Evolutionary conservation across 257 asterid genomes (phyloP).

Genomic region (Thymus mandschuricus): DNA sequence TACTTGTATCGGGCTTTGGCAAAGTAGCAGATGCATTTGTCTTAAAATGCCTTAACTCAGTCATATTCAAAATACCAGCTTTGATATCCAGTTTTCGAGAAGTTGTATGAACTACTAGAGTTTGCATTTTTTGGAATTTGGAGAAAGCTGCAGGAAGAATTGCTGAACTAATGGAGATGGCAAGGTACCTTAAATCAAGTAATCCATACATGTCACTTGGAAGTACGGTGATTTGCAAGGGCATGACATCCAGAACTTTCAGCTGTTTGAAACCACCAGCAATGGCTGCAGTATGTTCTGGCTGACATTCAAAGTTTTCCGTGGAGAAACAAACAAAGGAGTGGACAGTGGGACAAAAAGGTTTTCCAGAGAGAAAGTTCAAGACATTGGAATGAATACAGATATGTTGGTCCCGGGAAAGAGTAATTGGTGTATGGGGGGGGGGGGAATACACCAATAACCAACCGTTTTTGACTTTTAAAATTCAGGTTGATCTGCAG

Average conservation of each 20-base stretch:
- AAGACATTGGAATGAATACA: neutral
- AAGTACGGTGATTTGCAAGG: neutral
- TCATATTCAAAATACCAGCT: constrained; percentile 38
- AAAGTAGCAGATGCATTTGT: neutral
- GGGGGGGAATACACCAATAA: no score
- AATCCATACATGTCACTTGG: neutral
- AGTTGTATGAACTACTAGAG: constrained; percentile 32
- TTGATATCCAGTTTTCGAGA: constrained; percentile 25
- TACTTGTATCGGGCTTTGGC: neutral
- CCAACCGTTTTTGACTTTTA: no score
- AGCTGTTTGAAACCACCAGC: neutral
- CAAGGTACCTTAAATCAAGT: neutral
- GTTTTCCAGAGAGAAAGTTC: neutral
- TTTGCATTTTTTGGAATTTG: constrained; percentile 36
- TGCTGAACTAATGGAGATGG: neutral
- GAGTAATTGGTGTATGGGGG: no score
- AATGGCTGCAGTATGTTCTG: neutral
- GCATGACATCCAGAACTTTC: neutral
- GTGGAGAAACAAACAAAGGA: constrained; percentile 38
- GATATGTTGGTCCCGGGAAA: no score
- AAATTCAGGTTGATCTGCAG: no score
- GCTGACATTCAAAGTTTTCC: neutral
- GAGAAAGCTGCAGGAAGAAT: constrained; percentile 30
- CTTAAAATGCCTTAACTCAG: constrained; percentile 20
- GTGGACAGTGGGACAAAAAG: constrained; percentile 32